Conservation (phyloP, 2,329 filamentous ascomycete species). For the Ascochyta lentis region DNA sequence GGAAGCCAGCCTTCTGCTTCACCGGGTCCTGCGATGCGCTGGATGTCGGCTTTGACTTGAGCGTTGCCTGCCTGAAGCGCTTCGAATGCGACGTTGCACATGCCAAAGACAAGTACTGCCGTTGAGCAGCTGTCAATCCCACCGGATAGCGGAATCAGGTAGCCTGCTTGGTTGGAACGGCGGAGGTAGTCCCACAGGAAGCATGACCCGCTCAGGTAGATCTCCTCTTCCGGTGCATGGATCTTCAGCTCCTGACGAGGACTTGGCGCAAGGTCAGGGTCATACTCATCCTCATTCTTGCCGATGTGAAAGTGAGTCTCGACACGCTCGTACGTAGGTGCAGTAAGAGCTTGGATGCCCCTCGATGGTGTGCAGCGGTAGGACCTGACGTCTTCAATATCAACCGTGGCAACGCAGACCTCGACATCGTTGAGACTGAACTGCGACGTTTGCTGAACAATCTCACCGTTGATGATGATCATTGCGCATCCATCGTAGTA, state of each 20-base stretch:
- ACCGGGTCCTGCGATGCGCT: constrained; percentile 59
- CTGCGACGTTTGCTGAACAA: constrained; percentile 70
- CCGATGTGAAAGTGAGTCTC: constrained; percentile 56
- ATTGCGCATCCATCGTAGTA: constrained; percentile 62
- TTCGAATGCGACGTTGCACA: constrained; percentile 64
- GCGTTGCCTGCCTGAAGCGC: constrained; percentile 59
- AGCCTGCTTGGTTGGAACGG: constrained; percentile 60
- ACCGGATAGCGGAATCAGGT: constrained; percentile 63
- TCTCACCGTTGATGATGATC: constrained; percentile 67
- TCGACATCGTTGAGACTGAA: constrained; percentile 65
- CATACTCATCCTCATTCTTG: constrained; percentile 49
- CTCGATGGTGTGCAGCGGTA: constrained; percentile 65
- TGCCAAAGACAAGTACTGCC: constrained; percentile 40
- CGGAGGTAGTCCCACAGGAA: constrained; percentile 72
- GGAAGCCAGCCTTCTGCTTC: constrained; percentile 59
- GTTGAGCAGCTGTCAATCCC: constrained; percentile 67
- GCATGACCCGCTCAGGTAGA: constrained; percentile 68
- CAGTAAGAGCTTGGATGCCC: constrained; percentile 62
- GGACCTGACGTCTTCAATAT: constrained; percentile 72
- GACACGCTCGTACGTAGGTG: constrained; percentile 56
- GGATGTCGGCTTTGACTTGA: constrained; percentile 62
- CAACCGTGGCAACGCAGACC: constrained; percentile 62
- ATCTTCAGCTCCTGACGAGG: constrained; percentile 58
- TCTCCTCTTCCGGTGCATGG: constrained; percentile 68
- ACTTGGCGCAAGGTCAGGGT: constrained; percentile 56